Evolutionary conservation across 1,284 basidiomycete species (phyloP).

Genomic region (Laetiporus sulphureus): DNA sequence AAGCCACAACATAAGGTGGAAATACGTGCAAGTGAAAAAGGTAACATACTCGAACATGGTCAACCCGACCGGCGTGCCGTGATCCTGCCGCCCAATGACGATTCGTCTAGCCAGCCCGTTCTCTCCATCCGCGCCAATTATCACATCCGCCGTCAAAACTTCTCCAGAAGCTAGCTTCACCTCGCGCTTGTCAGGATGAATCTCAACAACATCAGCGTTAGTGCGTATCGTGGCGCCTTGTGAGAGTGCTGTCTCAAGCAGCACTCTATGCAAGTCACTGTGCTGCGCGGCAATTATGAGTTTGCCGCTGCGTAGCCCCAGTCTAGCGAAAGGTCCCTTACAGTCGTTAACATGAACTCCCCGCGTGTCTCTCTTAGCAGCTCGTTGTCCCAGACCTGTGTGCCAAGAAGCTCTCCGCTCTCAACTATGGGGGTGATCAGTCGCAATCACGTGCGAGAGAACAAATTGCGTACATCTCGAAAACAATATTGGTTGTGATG

Average conservation of each 20-base stretch:
- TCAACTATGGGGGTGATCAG: no score
- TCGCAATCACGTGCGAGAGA: no score
- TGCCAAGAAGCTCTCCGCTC: conserved; percentile 41
- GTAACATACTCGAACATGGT: conserved; percentile 40
- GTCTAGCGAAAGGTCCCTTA: conserved; percentile 21
- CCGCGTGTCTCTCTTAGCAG: conserved; percentile 48
- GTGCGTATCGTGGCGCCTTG: conserved; percentile 22
- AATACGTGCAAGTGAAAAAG: neutral
- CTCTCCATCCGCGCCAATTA: conserved; percentile 60
- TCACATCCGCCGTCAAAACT: conserved; percentile 42
- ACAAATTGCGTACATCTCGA: conserved; percentile 26
- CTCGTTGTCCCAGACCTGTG: conserved; percentile 46
- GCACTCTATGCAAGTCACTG: conserved; percentile 28
- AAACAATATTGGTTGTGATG: conserved; percentile 34
- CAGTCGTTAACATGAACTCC: conserved; percentile 44
- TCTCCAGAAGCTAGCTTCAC: conserved; percentile 39
- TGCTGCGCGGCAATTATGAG: conserved; percentile 32
- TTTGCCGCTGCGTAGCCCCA: no score
- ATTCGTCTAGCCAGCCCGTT: conserved; percentile 18
- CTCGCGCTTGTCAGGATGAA: conserved; percentile 24
- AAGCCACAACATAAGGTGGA: neutral
- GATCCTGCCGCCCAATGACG: conserved; percentile 28
- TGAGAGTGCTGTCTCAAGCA: conserved; percentile 37
- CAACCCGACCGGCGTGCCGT: conserved; percentile 23
- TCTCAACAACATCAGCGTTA: conserved; percentile 14